Conservation (phyloP, 2,329 filamentous ascomycete species). For the Talaromyces amestolkiae region DNA sequence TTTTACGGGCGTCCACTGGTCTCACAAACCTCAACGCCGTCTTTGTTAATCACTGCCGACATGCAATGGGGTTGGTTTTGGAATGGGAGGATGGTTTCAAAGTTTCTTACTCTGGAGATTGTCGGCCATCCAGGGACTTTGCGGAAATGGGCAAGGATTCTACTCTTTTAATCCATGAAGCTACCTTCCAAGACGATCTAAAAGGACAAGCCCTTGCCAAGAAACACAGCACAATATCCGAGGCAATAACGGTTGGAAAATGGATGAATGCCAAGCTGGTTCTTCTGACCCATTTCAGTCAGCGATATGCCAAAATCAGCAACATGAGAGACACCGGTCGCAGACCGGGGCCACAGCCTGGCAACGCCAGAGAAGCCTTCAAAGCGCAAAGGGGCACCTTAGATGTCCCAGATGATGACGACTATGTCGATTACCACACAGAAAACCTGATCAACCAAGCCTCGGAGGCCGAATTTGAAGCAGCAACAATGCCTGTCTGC, state of each 20-base stretch:
- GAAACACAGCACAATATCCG: conserved; percentile 83
- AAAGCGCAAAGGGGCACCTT: background rate
- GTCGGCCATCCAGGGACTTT: conserved; percentile 72
- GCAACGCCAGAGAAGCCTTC: background rate
- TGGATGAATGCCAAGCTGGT: conserved; percentile 77
- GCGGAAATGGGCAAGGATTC: conserved; percentile 67
- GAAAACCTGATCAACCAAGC: background rate
- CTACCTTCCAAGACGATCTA: conserved; percentile 90
- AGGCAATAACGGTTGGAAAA: conserved; percentile 75
- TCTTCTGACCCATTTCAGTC: conserved; percentile 90
- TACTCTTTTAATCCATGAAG: conserved; percentile 89
- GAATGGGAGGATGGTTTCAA: conserved; percentile 79
- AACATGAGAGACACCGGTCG: background rate
- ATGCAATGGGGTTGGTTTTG: conserved; percentile 71
- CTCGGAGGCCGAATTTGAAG: background rate
- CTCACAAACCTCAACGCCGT: conserved; percentile 66
- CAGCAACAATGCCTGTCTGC: conserved; percentile 52
- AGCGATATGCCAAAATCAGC: conserved; percentile 80
- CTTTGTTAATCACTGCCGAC: conserved; percentile 73
- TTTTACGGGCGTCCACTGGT: conserved; percentile 55
- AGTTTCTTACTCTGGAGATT: conserved; percentile 91
- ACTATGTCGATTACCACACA: background rate
- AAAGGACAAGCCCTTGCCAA: conserved; percentile 75
- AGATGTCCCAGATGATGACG: conserved; percentile 7
- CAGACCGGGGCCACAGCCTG: background rate